Conservation (phyloP, 345 rosid species). For the Passiflora organensis region DNA sequence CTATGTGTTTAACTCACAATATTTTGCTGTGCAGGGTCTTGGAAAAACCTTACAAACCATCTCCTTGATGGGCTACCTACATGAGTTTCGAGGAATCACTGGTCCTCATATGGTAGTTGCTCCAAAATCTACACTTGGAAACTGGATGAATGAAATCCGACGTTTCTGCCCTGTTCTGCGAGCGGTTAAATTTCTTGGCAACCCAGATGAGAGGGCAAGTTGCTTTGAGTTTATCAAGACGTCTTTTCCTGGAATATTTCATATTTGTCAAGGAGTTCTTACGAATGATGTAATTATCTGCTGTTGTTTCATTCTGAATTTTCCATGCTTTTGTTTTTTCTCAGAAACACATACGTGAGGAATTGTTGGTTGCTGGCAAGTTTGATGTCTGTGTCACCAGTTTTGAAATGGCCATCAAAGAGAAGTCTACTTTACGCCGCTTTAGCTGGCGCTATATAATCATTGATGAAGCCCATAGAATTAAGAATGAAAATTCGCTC, state of each 20-base stretch:
- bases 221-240: neutral
- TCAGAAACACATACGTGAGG: conserved; percentile 90
- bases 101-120: conserved; percentile 99
- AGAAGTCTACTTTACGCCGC: conserved; percentile 80
- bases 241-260: neutral
- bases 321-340: neutral
- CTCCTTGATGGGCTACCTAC: conserved; percentile 86
- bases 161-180: conserved; percentile 93
- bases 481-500: conserved; percentile 89
- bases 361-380: conserved; percentile 90
- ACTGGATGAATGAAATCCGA: conserved; percentile 99
- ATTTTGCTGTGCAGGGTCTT: conserved; percentile 59
- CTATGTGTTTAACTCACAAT: no score
- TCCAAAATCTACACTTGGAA: conserved; percentile 98
- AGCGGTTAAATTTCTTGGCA: conserved; percentile 93
- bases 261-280: neutral
- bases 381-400: conserved; percentile 98
- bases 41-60: conserved; percentile 98
- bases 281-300: neutral
- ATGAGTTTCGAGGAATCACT: conserved; percentile 88
- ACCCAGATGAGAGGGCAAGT: conserved; percentile 96
- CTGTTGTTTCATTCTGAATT: neutral
- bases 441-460: conserved; percentile 98
- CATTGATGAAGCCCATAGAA: conserved; percentile 97
- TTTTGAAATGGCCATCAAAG: conserved; percentile 99